Percentiles rank a stretch among this genome's conserved stretches.
phyloP scores from a whole-genome alignment of 1,284 basidiomycete species.

The Ganoderma multipileum region DNA sequence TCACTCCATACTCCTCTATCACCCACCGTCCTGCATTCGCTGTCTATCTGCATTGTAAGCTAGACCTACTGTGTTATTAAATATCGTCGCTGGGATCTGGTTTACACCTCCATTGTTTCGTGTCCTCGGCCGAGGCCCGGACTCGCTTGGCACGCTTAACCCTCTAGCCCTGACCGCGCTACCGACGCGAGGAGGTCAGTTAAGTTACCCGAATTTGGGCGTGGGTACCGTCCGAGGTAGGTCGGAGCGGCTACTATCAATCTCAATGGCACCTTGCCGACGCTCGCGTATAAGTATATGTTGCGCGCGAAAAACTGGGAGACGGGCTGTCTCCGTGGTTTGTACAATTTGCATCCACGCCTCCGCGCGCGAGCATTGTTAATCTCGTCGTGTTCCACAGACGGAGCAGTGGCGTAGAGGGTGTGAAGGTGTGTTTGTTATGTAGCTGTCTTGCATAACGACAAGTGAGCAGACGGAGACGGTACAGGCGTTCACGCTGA shows the following conservation, averaged over 20 bases:
- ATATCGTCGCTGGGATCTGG: conserved; percentile 31
- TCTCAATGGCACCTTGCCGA: background rate
- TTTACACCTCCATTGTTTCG: conserved; percentile 1
- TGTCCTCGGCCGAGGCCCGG: background rate
- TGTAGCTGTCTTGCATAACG: background rate
- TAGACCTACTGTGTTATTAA: conserved; percentile 44
- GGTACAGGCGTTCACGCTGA: background rate
- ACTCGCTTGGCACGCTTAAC: background rate
- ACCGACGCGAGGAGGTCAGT: background rate
- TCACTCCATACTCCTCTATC: conserved; percentile 7
- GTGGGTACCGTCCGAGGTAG: background rate
- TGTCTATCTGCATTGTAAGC: conserved; percentile 48
- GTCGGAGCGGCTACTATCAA: background rate
- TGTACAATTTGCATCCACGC: too few species aligned
- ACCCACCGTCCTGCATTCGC: conserved; percentile 26
- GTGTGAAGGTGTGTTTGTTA: background rate
- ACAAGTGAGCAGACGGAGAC: conserved; percentile 1
- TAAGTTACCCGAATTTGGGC: background rate
- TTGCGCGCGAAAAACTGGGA: too few species aligned
- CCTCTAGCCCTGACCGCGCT: background rate
- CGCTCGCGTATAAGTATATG: too few species aligned
- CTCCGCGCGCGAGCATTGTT: background rate
- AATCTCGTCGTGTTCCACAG: background rate
- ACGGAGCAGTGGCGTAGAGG: background rate
- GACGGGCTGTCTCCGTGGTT: too few species aligned